Conservation (phyloP, 2,329 filamentous ascomycete genomes). For the Botryotinia globosa region DNA sequence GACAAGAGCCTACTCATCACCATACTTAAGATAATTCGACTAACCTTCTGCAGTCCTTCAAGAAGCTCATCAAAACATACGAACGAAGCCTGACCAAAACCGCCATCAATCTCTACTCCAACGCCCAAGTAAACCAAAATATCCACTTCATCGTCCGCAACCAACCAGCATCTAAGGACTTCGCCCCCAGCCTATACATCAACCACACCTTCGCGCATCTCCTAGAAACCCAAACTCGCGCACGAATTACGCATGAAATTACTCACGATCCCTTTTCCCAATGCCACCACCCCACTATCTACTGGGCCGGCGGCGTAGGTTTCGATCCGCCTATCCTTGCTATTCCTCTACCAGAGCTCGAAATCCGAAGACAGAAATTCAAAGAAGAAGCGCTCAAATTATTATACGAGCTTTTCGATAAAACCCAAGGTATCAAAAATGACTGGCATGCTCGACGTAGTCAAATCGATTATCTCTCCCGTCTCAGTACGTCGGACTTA, state of each 20-base stretch:
- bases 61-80: constrained; percentile 7
- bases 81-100: constrained; percentile 5
- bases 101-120: not conserved
- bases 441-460: not conserved
- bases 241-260: not conserved
- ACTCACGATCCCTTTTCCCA: constrained; percentile 11
- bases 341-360: not conserved
- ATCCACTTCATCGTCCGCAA: not conserved
- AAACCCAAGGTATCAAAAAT: not conserved
- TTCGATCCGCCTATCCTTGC: constrained; percentile 2
- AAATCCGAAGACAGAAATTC: not conserved
- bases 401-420: constrained; percentile 11
- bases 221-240: constrained; percentile 2
- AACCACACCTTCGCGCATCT: constrained; percentile 3
- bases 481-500: not conserved
- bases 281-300: not conserved
- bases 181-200: not conserved
- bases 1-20: not conserved
- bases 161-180: not conserved
- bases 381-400: constrained; percentile 8
- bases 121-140: not conserved
- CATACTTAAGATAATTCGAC: not conserved
- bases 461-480: not conserved
- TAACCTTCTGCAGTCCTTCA: constrained; percentile 16
- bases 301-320: not conserved